Evolutionary conservation across 2,329 filamentous ascomycete species (phyloP).

Genomic region (Colletotrichum filicis): DNA sequence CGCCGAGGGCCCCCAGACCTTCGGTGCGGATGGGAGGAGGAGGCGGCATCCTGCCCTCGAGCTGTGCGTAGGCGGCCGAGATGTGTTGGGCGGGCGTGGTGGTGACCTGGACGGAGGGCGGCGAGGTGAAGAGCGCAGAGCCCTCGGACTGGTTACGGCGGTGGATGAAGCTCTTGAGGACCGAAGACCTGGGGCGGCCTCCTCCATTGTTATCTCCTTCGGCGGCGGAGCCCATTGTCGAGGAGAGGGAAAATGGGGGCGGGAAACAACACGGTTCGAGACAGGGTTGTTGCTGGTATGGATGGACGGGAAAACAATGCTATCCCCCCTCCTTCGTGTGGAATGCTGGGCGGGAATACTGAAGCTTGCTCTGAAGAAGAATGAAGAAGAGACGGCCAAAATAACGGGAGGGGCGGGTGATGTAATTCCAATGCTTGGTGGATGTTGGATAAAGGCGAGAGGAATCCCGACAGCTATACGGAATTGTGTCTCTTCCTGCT

Average conservation of each 20-base stretch:
- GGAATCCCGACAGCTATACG: conserved; percentile 18
- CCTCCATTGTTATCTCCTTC: conserved; percentile 33
- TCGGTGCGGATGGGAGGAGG: conserved; percentile 51
- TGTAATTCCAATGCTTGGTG: conserved; percentile 20
- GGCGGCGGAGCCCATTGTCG: conserved; percentile 33
- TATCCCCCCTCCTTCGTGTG: background rate
- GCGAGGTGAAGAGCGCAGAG: conserved; percentile 40
- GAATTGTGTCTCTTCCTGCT: background rate
- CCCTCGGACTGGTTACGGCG: conserved; percentile 60
- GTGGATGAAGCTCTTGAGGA: conserved; percentile 61
- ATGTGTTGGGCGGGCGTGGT: conserved; percentile 35
- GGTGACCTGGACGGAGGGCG: conserved; percentile 37
- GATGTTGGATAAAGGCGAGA: conserved; percentile 11
- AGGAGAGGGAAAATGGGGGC: conserved; percentile 16
- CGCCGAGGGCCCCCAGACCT: conserved; percentile 57
- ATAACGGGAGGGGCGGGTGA: background rate
- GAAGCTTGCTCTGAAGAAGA: conserved; percentile 1
- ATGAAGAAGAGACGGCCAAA: background rate
- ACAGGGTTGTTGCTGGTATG: conserved; percentile 28
- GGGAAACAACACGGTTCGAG: conserved; percentile 13
- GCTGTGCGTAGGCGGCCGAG: conserved; percentile 32
- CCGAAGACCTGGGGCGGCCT: conserved; percentile 55
- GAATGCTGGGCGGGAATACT: conserved; percentile 9
- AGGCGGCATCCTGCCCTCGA: conserved; percentile 40
- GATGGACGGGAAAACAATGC: conserved; percentile 25